Conservation (phyloP, 2,329 filamentous ascomycete genomes). For the Tolypocladium nubicola region DNA sequence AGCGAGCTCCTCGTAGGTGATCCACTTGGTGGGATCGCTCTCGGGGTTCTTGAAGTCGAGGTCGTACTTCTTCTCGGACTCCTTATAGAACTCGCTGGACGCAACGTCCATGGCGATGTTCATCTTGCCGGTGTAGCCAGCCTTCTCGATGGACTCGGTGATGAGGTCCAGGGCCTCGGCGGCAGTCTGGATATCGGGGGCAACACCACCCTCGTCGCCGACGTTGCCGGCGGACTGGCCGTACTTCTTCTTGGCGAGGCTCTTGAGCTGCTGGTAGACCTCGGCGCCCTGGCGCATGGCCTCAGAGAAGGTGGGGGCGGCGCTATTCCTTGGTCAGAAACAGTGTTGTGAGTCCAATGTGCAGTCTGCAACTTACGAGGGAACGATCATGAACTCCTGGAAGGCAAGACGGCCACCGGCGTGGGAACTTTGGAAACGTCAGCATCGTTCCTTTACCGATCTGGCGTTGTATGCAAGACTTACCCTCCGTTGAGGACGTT, state of each 20-base stretch:
- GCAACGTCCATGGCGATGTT: slow-evolving; percentile 99
- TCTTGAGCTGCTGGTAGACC: slow-evolving; percentile 97
- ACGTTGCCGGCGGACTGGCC: slow-evolving; percentile 98
- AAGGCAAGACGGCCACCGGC: slow-evolving; percentile 92
- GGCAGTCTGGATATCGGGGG: slow-evolving; percentile 93
- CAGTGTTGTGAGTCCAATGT: not conserved
- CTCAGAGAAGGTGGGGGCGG: slow-evolving; percentile 86
- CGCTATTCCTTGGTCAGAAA: slow-evolving; percentile 31
- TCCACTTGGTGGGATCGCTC: slow-evolving; percentile 91
- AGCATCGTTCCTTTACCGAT: slow-evolving; percentile 4
- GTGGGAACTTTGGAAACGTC: slow-evolving; percentile 55
- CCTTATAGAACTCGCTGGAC: slow-evolving; percentile 99
- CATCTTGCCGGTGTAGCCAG: slow-evolving; percentile 91
- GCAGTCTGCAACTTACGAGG: slow-evolving; percentile 45
- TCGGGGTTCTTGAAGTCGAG: slow-evolving; percentile 99
- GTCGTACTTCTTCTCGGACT: slow-evolving; percentile 97
- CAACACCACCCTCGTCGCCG: slow-evolving; percentile 98
- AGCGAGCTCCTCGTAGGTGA: slow-evolving; percentile 96
- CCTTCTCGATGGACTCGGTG: slow-evolving; percentile 83
- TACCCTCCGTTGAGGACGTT: slow-evolving; percentile 77
- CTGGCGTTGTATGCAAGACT: slow-evolving; percentile 10
- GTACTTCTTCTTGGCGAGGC: slow-evolving; percentile 97
- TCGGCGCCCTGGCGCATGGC: slow-evolving; percentile 93
- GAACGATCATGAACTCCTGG: slow-evolving; percentile 95
- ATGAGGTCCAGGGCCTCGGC: slow-evolving; percentile 97